phyloP scores from a whole-genome alignment of 805 yeast species.

The Wickerhamiella musiphila region DNA sequence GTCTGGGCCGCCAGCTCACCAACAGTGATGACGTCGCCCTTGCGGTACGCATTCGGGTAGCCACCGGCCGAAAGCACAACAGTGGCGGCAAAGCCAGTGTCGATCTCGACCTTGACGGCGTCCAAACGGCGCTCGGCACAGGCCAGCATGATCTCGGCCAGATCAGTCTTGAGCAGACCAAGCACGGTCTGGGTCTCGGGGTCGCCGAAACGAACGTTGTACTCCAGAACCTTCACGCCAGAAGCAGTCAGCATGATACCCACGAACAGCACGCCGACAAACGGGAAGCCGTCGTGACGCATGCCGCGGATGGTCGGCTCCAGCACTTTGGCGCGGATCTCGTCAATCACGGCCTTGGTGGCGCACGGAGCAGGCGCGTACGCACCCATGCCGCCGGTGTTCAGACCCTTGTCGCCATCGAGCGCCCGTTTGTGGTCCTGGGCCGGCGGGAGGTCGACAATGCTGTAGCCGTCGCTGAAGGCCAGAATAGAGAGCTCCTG shows the following conservation, averaged over 20 bases:
- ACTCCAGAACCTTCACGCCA: conserved; percentile 92
- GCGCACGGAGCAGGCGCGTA: conserved; percentile 97
- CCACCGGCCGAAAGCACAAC: conserved; percentile 97
- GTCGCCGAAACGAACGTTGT: conserved; percentile 96
- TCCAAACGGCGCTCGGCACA: conserved; percentile 90
- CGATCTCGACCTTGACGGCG: conserved; percentile 39
- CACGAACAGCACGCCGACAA: conserved; percentile 88
- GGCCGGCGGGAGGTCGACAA: conserved; percentile 83
- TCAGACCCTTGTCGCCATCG: conserved; percentile 82
- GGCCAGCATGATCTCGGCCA: conserved; percentile 83
- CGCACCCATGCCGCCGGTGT: conserved; percentile 99
- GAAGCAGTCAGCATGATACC: conserved; percentile 79
- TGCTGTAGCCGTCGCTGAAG: conserved; percentile 83
- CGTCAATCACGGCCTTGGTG: conserved; percentile 49
- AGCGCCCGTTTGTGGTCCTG: conserved; percentile 96
- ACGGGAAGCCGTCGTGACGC: conserved; percentile 89
- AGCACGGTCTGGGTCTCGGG: conserved; percentile 97
- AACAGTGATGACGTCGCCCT: conserved; percentile 71
- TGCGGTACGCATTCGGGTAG: conserved; percentile 73
- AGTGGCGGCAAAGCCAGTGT: conserved; percentile 59
- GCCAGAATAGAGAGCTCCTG: conserved; percentile 91
- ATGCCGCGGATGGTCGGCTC: conserved; percentile 89
- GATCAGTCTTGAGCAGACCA: conserved; percentile 79
- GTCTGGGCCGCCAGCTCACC: conserved; percentile 37
- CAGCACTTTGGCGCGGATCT: conserved; percentile 59